These are phyloP conservation scores for Agrocybe chaxingu DNA, from an alignment of 768 basidiomycete species.

Conservation along the genomic window DNA sequence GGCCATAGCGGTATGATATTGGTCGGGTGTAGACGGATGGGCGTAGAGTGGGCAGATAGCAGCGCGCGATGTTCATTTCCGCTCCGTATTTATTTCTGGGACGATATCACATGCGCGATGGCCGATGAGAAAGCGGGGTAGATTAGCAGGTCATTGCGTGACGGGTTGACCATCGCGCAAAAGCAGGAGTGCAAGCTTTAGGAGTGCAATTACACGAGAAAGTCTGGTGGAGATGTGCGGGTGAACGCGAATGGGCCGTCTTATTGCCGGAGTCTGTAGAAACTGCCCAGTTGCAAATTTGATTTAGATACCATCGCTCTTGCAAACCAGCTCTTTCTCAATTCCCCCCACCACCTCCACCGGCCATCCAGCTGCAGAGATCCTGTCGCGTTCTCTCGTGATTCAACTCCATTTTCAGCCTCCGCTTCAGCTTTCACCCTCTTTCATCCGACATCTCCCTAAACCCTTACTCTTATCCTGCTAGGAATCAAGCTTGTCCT, in stretches of 20 bases:
- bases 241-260: constrained; percentile 17
- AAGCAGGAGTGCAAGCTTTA: no score
- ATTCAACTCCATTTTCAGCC: background rate
- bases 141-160: no score
- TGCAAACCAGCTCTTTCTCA: background rate
- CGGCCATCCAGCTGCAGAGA: background rate
- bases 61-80: constrained; percentile 6
- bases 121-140: no score
- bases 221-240: constrained; percentile 21
- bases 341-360: background rate
- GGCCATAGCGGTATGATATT: constrained; percentile 19
- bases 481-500: background rate
- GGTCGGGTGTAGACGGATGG: constrained; percentile 17
- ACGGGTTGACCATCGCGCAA: no score
- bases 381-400: background rate
- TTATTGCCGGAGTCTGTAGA: constrained; percentile 18
- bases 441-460: background rate
- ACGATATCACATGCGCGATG: no score
- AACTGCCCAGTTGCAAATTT: background rate
- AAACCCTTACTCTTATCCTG: constrained; percentile 3
- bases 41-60: constrained; percentile 7
- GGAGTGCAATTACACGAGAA: background rate
- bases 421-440: background rate
- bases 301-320: background rate
- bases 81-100: constrained; percentile 14